phyloP scores from a whole-genome alignment of 805 yeast species.

The Candida pseudoglaebosa region DNA sequence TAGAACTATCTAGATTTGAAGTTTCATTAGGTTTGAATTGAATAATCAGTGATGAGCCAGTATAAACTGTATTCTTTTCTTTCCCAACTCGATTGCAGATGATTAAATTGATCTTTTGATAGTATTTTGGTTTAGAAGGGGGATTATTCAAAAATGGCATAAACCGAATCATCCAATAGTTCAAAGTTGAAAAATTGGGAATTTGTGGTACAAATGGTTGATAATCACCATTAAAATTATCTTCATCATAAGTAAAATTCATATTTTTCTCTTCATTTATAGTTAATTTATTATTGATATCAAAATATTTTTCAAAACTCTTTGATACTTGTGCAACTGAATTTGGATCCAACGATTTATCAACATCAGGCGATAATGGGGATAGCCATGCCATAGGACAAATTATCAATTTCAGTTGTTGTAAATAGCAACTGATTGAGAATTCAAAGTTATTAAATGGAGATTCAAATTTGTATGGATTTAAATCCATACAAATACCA shows the following conservation, averaged over 20 bases:
- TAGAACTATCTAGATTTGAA: slow-evolving; percentile 38
- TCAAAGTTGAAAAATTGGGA: slow-evolving; percentile 49
- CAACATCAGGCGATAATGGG: slow-evolving; percentile 31
- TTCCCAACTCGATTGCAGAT: slow-evolving; percentile 73
- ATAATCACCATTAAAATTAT: neutral
- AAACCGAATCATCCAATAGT: slow-evolving; percentile 75
- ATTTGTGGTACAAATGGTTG: slow-evolving; percentile 18
- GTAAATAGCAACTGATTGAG: slow-evolving; percentile 46
- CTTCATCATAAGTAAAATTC: neutral
- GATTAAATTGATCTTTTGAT: slow-evolving; percentile 35
- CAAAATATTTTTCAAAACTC: slow-evolving; percentile 6
- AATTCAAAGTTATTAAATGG: slow-evolving; percentile 76
- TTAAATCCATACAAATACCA: slow-evolving; percentile 94
- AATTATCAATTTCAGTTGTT: slow-evolving; percentile 52
- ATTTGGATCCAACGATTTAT: neutral
- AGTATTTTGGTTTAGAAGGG: slow-evolving; percentile 20
- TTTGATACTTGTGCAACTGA: neutral
- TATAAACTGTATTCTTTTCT: slow-evolving; percentile 66
- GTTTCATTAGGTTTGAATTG: slow-evolving; percentile 38
- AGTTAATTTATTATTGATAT: slow-evolving; percentile 6
- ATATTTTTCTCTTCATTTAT: neutral
- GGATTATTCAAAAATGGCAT: slow-evolving; percentile 53
- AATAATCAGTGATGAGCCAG: slow-evolving; percentile 59
- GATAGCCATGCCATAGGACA: slow-evolving; percentile 89
- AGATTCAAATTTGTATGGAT: slow-evolving; percentile 79